Evolutionary conservation across 2,329 filamentous ascomycete species (phyloP), one percentile per base, ranked within the genome.

Genomic region (Exophiala sp.): DNA sequence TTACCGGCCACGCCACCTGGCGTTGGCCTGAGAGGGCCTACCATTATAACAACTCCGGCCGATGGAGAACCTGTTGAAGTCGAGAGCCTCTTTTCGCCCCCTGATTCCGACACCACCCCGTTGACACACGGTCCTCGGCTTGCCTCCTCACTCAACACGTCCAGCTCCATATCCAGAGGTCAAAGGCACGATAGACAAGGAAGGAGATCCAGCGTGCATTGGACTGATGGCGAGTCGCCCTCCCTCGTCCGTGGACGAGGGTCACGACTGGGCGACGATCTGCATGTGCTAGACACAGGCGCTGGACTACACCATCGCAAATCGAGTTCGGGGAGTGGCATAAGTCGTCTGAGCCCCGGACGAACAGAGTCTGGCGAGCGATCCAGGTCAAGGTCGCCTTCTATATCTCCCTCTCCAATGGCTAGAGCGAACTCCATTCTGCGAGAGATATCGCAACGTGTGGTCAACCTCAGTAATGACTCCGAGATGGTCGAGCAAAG

Each of bases 391-490:
- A 76, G 85, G 36, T 84, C 86, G 1, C 76, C 82, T 2, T 85
- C 24, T 29, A 29, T 29, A 29, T 29, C 85, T 14, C 78, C 81
- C 7, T 79, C 82, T 9, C 86, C 87, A 14, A 70, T 91, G 48
- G 82, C 80, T 20, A 79, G 84, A 62, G 87, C 88, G 57, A 83
- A 87, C 41, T 89, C 87, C 7, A 89, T 91, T 63, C 83, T 91
- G 71, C 82, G 87, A 60, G 84, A 84, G 62, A 95, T 99, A 84
- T 97, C 95, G 32, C 91, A 96, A 74, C 89, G 94, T 75, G 91
- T 99, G 52, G 94, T 99, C 66, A 97, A 97, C 67, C 82, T 99
- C 64, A 96, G 91, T 72, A 95, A 95, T 67, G 94, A 97, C 65
- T 87, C 86, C 3, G 89, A 96, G 63, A 75, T 89, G 16, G 78